Base-by-base conservation (phyloP, 2,329 filamentous ascomycete species). In the Pyrenochaeta sp. region DNA sequence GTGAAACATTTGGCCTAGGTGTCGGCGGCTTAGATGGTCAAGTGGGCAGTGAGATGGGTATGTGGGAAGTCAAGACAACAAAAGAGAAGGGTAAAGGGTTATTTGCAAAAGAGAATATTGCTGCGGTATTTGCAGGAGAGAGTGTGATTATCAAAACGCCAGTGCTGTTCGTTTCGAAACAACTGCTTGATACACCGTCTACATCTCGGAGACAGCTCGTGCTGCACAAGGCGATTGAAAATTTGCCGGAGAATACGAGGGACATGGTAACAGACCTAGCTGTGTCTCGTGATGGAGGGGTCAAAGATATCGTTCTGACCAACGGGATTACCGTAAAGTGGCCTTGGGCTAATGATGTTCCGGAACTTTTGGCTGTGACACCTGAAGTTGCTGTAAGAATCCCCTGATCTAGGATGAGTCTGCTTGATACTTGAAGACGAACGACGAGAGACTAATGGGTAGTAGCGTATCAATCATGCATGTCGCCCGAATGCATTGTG, bases 401-500 rank as follows among this genome's bases (percentile, higher is more conserved):
- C 7, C n/a, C 28, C 12, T 27, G 2, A 44, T 27, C 9, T 43
- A 6, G 3, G 12, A 2, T 10, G n/a, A n/a, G 9, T 27, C 28
- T 25, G 24, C 2, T 1, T 24, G 25, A 8, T 28, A 25, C 25
- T 15, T 10, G 24, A 45, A 25, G 19, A 13, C 12, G 24, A 32
- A 34, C 32, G 9, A 22, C 3, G 5, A 12, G 5, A 19, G 24
- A 30, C 56, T 69, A 39, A 68, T 34, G 24, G 24, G 9, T 22
- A 13, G 4, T 30, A 75, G 73, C 66, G 73, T 13, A 72, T 76
- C 56, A 77, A 77, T 48, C 74, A 76, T 45, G 73, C 71, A 36
- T 77, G 74, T 52, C 68, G 74, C 19, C 71, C 71, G 15, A 77
- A 75, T 32, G 65, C 74, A 1, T 64, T 67, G 50, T 76, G 73